Evolutionary conservation across 2,329 filamentous ascomycete genomes (phyloP).

Genomic region (Periconia sp.): DNA sequence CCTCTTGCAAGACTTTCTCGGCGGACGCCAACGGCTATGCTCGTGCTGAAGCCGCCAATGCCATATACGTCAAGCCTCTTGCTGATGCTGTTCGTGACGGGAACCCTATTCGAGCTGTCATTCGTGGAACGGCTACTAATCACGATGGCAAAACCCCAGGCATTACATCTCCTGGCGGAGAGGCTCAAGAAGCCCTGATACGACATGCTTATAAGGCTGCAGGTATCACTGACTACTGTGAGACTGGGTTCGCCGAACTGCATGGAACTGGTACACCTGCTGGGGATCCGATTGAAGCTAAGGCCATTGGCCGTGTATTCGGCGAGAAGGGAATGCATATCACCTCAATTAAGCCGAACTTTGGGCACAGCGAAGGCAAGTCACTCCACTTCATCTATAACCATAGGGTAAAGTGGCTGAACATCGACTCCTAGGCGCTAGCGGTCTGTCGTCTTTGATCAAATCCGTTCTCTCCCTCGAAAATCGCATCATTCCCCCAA

Average conservation of each 20-base stretch:
- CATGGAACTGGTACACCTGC: slow-evolving; percentile 58
- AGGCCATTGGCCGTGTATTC: slow-evolving; percentile 21
- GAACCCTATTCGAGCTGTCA: slow-evolving; percentile 55
- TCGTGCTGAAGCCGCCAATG: slow-evolving; percentile 39
- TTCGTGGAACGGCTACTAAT: slow-evolving; percentile 44
- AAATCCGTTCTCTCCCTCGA: slow-evolving; percentile 48
- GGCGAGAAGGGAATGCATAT: slow-evolving; percentile 14
- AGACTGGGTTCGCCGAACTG: slow-evolving; percentile 40
- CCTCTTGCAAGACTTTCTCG: slow-evolving; percentile 23
- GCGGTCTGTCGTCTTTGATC: slow-evolving; percentile 40
- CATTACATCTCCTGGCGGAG: slow-evolving; percentile 61
- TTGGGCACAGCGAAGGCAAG: slow-evolving; percentile 29
- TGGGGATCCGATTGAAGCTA: slow-evolving; percentile 44
- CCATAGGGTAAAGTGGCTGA: too few relatives aligned
- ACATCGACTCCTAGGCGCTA: slow-evolving; percentile 46
- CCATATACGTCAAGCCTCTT: slow-evolving; percentile 63
- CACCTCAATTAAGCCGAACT: slow-evolving; percentile 38
- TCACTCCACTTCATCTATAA: too few relatives aligned
- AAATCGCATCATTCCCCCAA: slow-evolving; percentile 36
- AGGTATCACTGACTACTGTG: slow-evolving; percentile 3
- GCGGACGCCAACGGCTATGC: slow-evolving; percentile 26
- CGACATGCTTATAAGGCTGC: slow-evolving; percentile 10
- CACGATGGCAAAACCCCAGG: slow-evolving; percentile 60
- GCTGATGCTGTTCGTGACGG: slow-evolving; percentile 62
- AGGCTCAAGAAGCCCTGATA: slow-evolving; percentile 44